Base-by-base conservation (phyloP, 371 early-diverging fungal species). In the Gilbertella persicaria region DNA sequence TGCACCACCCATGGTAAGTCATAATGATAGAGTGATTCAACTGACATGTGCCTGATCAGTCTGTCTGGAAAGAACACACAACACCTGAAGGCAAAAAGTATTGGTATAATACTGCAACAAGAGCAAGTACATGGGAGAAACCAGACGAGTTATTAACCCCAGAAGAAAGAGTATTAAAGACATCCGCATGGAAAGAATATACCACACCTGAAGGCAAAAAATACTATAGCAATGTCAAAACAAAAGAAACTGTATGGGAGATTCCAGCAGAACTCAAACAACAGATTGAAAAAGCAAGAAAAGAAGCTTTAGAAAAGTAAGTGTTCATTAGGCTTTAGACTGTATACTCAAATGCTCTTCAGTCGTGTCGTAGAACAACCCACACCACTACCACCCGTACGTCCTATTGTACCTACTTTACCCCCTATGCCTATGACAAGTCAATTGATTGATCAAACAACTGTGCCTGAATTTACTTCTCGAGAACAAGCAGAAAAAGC, bases 71-170 rank as follows among this genome's bases (percentile, higher is more conserved):
- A 14, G 88, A 88, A 53, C 87, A 88, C 62, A 81, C 78, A 19
- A 86, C 87, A 41, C 75, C 87, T 21, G 93, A 94, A 71, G 94
- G 94, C 14, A 79, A 87, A 43, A 79, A 75, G 23, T 95, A 96
- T 71, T 96, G 91, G 73, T 93, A 77, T 76, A 93, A 97, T 62
- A 74, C 79, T 21, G 58, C 69, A 12, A 94, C 96, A 14, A 84
- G 86, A 58, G 78, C 82, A 60, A 94, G 88, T 49, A 84, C 86
- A 5, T 97, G 97, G 97, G 94, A 96, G 56, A 96, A 95, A 67
- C 98, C 98, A 14, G 90, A 91, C 51, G 96, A 91, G 55, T 80
- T 96, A 12, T 88, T 92, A 66, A 86, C 93, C 3, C 83, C 86
- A 17, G 83, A 85, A 56, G 95, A 97, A 84, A 69, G 73, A 58